phyloP scores from a whole-genome alignment of 2,329 filamentous ascomycete species.

The Dothistroma septosporum region DNA sequence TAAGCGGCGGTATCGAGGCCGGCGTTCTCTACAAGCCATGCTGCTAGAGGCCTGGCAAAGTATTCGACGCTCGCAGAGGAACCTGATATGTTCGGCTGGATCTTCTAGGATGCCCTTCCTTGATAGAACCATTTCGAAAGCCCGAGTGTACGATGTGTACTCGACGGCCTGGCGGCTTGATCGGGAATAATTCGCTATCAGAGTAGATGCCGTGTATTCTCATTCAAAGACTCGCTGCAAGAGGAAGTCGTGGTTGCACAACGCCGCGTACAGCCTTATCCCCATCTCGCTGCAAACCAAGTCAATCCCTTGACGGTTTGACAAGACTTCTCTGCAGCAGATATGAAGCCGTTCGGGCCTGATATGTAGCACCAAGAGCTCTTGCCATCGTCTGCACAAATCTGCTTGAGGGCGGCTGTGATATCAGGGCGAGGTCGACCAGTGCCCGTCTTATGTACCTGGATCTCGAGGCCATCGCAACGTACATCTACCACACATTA shows the following conservation, averaged over 20 bases:
- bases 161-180: too few species aligned
- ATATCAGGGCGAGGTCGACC: constrained; percentile 8
- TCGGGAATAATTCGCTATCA: too few species aligned
- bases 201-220: too few species aligned
- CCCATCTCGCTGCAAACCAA: constrained; percentile 7
- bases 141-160: too few species aligned
- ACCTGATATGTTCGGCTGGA: too few species aligned
- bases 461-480: constrained; percentile 13
- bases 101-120: too few species aligned
- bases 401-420: not conserved
- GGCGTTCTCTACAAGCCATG: not conserved
- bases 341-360: constrained; percentile 13
- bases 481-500: constrained; percentile 1
- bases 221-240: too few species aligned
- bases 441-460: constrained; percentile 10
- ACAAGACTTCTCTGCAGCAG: constrained; percentile 10
- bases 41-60: not conserved
- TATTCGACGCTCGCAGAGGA: too few species aligned
- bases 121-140: too few species aligned
- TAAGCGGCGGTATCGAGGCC: not conserved
- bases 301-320: constrained; percentile 6
- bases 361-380: constrained; percentile 14
- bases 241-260: not conserved
- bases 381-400: not conserved
- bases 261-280: not conserved